Conservation (phyloP, 192 early-diverging fungal genomes). For the Backusella luteola region DNA sequence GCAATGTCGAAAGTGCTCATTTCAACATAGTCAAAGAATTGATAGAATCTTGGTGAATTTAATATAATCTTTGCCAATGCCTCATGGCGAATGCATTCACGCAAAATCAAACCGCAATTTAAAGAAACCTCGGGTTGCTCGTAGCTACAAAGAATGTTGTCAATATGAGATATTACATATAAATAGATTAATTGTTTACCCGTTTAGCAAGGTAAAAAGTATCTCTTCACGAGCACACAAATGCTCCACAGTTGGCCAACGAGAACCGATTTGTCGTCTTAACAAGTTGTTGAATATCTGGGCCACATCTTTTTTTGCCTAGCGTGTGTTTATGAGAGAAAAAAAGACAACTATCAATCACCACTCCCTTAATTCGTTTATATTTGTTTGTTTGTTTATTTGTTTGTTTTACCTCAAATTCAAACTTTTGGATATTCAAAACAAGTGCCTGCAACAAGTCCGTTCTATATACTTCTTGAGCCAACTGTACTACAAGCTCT, state of each 20-base stretch:
- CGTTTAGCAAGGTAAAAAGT: conserved; percentile 76
- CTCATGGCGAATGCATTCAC: conserved; percentile 97
- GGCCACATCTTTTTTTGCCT: conserved; percentile 96
- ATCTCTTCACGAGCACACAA: conserved; percentile 83
- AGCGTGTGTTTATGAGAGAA: conserved; percentile 7
- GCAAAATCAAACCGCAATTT: conserved; percentile 96
- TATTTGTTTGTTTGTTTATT: not conserved
- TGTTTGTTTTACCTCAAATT: conserved; percentile 73
- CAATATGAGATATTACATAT: not conserved
- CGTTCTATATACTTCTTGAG: conserved; percentile 93
- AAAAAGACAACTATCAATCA: not conserved
- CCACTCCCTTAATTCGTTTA: not conserved
- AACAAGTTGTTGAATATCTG: conserved; percentile 98
- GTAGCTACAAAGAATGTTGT: conserved; percentile 57
- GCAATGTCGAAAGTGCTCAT: conserved; percentile 97
- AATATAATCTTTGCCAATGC: conserved; percentile 82
- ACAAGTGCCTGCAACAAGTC: conserved; percentile 89
- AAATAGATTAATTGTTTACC: conserved; percentile 45
- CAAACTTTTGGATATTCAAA: conserved; percentile 86
- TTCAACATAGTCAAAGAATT: conserved; percentile 96
- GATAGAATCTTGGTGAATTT: conserved; percentile 85
- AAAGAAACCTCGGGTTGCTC: conserved; percentile 94
- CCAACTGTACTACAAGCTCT: conserved; percentile 90
- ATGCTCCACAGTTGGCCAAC: conserved; percentile 97
- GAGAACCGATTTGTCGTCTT: conserved; percentile 88